Base-by-base conservation (phyloP, 371 early-diverging fungal genomes). In the Chytridiales sp. region DNA sequence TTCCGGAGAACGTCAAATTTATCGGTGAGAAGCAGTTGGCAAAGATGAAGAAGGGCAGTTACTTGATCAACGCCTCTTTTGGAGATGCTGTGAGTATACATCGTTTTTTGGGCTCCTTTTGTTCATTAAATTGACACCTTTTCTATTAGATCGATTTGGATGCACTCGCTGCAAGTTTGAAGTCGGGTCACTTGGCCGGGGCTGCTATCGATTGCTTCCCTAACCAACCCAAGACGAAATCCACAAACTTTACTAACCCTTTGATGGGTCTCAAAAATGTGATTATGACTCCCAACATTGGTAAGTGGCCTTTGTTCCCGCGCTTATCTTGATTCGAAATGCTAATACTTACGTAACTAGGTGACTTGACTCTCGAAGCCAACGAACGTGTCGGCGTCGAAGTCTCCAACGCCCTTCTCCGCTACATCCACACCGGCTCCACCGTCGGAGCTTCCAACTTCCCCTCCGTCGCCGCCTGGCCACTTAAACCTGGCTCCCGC, bases 131-230 rank as follows among this genome's bases (percentile, higher is more conserved):
- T 8, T 13, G 44, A 6, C 8, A 13, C 15, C 39, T n/a, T 49
- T 40, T 9, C 44, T 40, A 4, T 24, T 31, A 71, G 72, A 62
- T 79, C 39, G 87, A 89, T 60, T 80, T 94, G 43, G 83, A 86
- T 0, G 91, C 92, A 15, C 79, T 96, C 26, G 87, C 88, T 15
- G 87, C 81, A 39, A 89, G 85, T 0, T 79, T 97, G 30, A 81
- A 87, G 48, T 78, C 85, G n/a, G 90, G 93, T 26, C 93, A 93
- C 61, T 76, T 96, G 30, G 88, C 81, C 56, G 96, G 97, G 41
- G 90, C 92, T 34, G 94, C 94, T n/a, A 75, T 97, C 48, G 97
- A 97, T 71, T 92, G 90, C 34, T 92, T 84, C 76, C 94, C 96
- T 34, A 72, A 77, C 59, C 90, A 91, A 61, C 94, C 94, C 22